These are phyloP conservation scores for Alternaria sp. DNA, from an alignment of 2,329 filamentous ascomycete genomes.

Conservation along the genomic window DNA sequence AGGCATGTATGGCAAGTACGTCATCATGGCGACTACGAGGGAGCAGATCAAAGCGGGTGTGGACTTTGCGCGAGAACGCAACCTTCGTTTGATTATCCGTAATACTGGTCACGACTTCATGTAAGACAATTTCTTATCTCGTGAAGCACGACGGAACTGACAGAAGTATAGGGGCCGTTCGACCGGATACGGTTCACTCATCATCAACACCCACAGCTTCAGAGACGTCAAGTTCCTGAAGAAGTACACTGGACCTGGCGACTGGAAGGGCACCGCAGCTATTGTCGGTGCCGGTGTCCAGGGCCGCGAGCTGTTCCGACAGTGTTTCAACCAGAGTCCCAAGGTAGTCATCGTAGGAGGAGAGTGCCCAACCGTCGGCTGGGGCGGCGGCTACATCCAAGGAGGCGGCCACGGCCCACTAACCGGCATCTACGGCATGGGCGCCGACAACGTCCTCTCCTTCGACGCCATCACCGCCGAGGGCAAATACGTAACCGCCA, in stretches of 20 bases:
- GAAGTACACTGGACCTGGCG: slow-evolving; percentile 39
- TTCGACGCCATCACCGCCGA: slow-evolving; percentile 49
- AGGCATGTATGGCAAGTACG: slow-evolving; percentile 43
- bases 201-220: slow-evolving; percentile 48
- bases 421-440: slow-evolving; percentile 46
- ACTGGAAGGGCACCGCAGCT: slow-evolving; percentile 42
- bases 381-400: slow-evolving; percentile 52
- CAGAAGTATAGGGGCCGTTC: slow-evolving; percentile 34
- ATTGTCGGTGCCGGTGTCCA: slow-evolving; percentile 45
- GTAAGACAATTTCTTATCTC: slow-evolving; percentile 6
- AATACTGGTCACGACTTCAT: slow-evolving; percentile 48
- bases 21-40: slow-evolving; percentile 42
- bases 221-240: slow-evolving; percentile 38
- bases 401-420: slow-evolving; percentile 54
- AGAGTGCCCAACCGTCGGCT: slow-evolving; percentile 49
- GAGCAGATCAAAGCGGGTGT: slow-evolving; percentile 43
- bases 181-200: slow-evolving; percentile 41
- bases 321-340: slow-evolving; percentile 38
- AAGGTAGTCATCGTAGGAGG: slow-evolving; percentile 46
- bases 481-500: slow-evolving; percentile 42
- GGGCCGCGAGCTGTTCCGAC: slow-evolving; percentile 39
- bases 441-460: slow-evolving; percentile 47
- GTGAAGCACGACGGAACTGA: slow-evolving; percentile 2
- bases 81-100: slow-evolving; percentile 41
- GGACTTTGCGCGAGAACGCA: slow-evolving; percentile 41